Base-by-base conservation (phyloP, 495 filamentous ascomycete species). In the Tuber aestivum region DNA sequence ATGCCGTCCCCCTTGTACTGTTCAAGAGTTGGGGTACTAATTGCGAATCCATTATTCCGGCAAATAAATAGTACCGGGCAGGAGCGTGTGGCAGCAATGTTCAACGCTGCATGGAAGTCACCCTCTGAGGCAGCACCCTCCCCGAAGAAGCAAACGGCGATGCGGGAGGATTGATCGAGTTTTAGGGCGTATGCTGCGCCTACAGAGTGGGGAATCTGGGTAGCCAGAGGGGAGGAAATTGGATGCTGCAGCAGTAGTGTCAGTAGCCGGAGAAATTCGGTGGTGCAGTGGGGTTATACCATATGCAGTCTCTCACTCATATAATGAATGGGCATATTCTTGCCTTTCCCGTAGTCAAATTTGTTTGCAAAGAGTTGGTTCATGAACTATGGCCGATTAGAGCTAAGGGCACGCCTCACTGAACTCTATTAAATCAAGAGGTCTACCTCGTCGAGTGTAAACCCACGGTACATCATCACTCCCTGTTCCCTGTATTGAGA, bases 291-390 rank as follows among this genome's bases (percentile, higher is more conserved):
- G 23, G 41, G 61, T 1, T 45, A 70, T 77, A 95, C 92, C 76
- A 94, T 92, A 79, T 96, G 93, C 38, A 94, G 86, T 79, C 92
- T 90, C 44, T 87, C 88, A 81, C 92, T 93, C 40, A 81, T 95
- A 77, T 97, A 99, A 80, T 99, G 95, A 27, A 98, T 93, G 18
- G 95, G 96, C 95, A 99, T 99, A 82, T 97, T 98, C 73, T 95
- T 90, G 8, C 96, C 95, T 75, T 86, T 88, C 3, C 95, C 94
- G 4, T 84, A 84, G 76, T 99, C 95, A 75, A 94, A 89, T 41
- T 84, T 86, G 81, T 97, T 99, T 41, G 96, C 90, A 84, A 99
- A 97, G 7, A 98, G 85, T 84, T 99, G 96, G 82, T 88, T 92
- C 95, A 98, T 98, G 81, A 97, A 98, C 72, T 97, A 44, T 14